Conservation (phyloP, 371 early-diverging fungal species). For the Batkoa obscura region DNA sequence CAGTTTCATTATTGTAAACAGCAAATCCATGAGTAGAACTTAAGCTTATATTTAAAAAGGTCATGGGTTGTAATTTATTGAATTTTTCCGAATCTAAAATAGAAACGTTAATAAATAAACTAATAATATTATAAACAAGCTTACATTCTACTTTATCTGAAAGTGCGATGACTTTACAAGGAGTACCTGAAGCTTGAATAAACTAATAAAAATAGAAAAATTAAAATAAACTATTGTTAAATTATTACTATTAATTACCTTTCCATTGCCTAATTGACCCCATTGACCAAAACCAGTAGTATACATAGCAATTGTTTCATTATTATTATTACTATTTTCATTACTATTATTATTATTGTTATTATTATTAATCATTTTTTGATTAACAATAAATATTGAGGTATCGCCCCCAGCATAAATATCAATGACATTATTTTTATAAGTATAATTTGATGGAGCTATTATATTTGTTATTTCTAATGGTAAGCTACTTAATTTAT, state of each 20-base stretch:
- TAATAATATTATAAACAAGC: no score
- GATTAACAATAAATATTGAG: background rate
- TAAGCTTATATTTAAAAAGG: no score
- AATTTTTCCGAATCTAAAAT: no score
- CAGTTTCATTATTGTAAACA: no score
- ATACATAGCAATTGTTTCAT: background rate
- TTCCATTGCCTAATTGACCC: background rate
- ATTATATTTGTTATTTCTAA: background rate
- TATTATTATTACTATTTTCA: background rate
- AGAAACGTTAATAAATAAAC: no score
- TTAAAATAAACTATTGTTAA: no score
- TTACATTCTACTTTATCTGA: no score
- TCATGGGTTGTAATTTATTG: no score
- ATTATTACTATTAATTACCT: background rate
- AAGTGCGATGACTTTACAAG: no score
- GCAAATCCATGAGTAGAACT: no score
- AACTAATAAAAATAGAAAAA: no score
- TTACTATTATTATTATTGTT: background rate
- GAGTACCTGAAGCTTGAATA: no score
- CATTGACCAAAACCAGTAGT: slow-evolving; percentile 1
- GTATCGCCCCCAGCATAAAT: background rate
- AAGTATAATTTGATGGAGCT: background rate
- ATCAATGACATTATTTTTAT: background rate
- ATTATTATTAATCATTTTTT: background rate
- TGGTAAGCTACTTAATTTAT: background rate